Evolutionary conservation across 129 eudicot species (phyloP), one percentile per base, ranked within the genome.

Genomic region (Chrysanthemum seticuspe): DNA sequence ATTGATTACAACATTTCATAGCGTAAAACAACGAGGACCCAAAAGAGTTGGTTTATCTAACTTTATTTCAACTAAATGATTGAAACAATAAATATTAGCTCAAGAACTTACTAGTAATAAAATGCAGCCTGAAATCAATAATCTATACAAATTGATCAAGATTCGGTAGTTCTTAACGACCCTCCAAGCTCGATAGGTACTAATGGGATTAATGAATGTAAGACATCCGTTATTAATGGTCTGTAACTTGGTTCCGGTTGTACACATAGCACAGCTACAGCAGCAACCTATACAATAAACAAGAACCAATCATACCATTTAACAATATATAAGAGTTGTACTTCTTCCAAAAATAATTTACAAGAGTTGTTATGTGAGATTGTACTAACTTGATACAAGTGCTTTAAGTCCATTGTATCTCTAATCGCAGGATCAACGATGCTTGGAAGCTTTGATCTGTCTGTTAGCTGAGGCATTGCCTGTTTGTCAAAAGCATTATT

Each of bases 201-300:
- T 31, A 94, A 87, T 50, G 98, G 98, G 55, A 94, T 90, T 52
- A 94, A 87, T 3, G 98, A 94, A 74, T 94, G 97, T 73, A 94
- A 73, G 11, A 94, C 97, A 53, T 94, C 98, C 1, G 89, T 90
- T 65, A 90, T 94, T 91, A 94, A 79, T 10, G 98, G 97, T 50
- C 98, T 76, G 80, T 94, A 94, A 82, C 98, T 90, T 52, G 98
- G 97, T 78, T 94, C 98, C 4, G 93, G 96, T 67, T 94, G 98
- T 62, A 94, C 91, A 81, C 98, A 94, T 71, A 94, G 70, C 67
- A 90, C 97, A 51, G 97, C 98, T 49, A 94, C 87, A 48, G 98
- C 98, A 29, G 98, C 97, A 85, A 94, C 98, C 98, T 94, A 27
- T 15, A 34, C 18, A 6, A 36, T 53, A 56, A 34, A 54, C 65